Percentiles rank a stretch among this genome's conserved stretches.
These are phyloP conservation scores for Hypoxylon sp. DNA, from an alignment of 2,329 filamentous ascomycete genomes.

Conservation along the genomic window DNA sequence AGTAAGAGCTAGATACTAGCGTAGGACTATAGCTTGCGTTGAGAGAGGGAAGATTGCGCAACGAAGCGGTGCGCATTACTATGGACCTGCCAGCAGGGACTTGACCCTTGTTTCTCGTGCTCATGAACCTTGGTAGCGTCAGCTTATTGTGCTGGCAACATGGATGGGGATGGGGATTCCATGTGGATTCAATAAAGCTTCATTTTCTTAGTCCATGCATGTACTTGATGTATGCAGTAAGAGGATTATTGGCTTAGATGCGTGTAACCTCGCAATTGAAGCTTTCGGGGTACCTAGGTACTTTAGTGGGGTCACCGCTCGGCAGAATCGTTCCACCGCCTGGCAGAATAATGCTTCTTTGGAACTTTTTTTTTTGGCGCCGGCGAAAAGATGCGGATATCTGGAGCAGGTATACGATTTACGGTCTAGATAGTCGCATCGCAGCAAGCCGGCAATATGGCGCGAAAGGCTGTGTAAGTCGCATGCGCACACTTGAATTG, in stretches of 20 bases:
- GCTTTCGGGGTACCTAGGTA: not conserved
- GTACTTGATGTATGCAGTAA: not conserved
- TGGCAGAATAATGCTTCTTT: constrained; percentile 37
- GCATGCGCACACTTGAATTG: not conserved
- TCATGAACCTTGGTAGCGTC: not conserved
- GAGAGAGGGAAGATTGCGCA: not conserved
- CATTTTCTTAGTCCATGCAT: not conserved
- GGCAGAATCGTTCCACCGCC: constrained; percentile 40
- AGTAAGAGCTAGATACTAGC: constrained; percentile 6
- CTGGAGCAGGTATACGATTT: constrained; percentile 11
- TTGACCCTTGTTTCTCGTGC: not conserved
- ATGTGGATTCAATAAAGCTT: not conserved
- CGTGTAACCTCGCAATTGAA: not conserved
- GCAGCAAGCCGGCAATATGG: constrained; percentile 45
- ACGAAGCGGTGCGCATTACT: not conserved
- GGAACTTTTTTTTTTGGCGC: constrained; percentile 41
- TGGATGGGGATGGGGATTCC: too few species aligned
- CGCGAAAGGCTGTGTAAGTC: constrained; percentile 52
- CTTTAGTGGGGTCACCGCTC: constrained; percentile 41
- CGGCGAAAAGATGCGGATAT: constrained; percentile 5
- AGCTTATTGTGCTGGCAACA: constrained; percentile 1
- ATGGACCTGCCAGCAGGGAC: not conserved
- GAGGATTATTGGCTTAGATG: not conserved
- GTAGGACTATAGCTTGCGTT: constrained; percentile 8
- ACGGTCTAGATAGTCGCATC: constrained; percentile 11